Evolutionary conservation across 2,329 filamentous ascomycete genomes (phyloP).

Genomic region (Botrytis paeoniae): DNA sequence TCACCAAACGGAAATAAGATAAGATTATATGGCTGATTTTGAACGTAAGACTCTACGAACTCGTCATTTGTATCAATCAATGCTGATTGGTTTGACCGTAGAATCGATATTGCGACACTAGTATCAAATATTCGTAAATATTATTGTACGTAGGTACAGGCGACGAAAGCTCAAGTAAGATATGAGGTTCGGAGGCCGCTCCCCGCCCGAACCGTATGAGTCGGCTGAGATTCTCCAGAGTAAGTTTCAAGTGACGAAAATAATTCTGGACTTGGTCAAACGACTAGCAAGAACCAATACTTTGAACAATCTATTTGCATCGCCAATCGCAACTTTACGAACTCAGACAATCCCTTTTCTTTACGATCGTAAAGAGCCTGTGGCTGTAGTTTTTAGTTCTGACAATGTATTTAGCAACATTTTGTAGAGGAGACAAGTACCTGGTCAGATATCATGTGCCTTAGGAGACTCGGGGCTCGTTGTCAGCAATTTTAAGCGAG

Average conservation of each 20-base stretch:
- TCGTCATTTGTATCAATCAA: neutral
- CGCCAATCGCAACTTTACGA: neutral
- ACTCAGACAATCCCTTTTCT: neutral
- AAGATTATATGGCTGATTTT: neutral
- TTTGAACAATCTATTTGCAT: neutral
- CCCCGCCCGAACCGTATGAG: neutral
- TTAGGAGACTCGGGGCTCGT: neutral
- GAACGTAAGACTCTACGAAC: neutral
- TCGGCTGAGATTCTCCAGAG: neutral
- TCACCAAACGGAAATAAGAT: neutral
- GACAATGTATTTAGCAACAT: neutral
- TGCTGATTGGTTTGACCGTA: neutral
- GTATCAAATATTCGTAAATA: neutral
- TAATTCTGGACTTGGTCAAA: neutral
- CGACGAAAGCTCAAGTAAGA: neutral
- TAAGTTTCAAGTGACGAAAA: neutral
- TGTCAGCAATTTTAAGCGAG: neutral
- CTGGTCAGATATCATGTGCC: neutral
- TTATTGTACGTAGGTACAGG: neutral
- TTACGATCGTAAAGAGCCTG: too few species aligned
- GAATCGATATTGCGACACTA: neutral
- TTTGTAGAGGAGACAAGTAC: neutral
- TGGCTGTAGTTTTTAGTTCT: neutral
- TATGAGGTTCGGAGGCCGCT: neutral
- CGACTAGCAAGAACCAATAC: neutral